Evolutionary conservation across 2,329 filamentous ascomycete species (phyloP).

Genomic region (Sphaerostilbella broomeana): DNA sequence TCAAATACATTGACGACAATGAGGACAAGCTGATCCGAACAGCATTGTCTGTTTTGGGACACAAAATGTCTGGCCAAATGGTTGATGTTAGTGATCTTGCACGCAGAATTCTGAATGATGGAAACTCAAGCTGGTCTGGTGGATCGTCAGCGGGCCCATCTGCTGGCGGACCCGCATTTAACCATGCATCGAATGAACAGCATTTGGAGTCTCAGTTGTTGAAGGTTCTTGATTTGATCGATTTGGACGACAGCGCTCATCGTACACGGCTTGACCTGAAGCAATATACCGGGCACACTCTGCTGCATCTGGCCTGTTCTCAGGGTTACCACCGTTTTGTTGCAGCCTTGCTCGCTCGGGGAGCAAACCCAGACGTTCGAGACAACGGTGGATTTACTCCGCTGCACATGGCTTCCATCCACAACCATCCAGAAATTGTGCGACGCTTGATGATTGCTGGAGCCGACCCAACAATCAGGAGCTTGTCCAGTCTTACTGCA

Average conservation of each 20-base stretch:
- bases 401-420: slow-evolving; percentile 73
- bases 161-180: slow-evolving; percentile 39
- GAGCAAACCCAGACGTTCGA: slow-evolving; percentile 67
- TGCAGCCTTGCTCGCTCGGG: slow-evolving; percentile 67
- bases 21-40: slow-evolving; percentile 63
- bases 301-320: slow-evolving; percentile 73
- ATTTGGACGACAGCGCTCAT: slow-evolving; percentile 66
- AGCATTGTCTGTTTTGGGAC: slow-evolving; percentile 56
- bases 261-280: slow-evolving; percentile 61
- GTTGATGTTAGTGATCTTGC: slow-evolving; percentile 57
- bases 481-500: slow-evolving; percentile 62
- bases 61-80: slow-evolving; percentile 58
- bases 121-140: slow-evolving; percentile 42
- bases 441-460: slow-evolving; percentile 66
- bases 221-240: slow-evolving; percentile 69
- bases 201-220: slow-evolving; percentile 64
- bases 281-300: slow-evolving; percentile 63
- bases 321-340: slow-evolving; percentile 70
- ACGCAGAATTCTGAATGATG: slow-evolving; percentile 49
- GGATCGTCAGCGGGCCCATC: slow-evolving; percentile 33
- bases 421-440: slow-evolving; percentile 69
- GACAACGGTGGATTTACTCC: slow-evolving; percentile 78
- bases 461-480: slow-evolving; percentile 64
- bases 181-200: slow-evolving; percentile 39
- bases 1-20: slow-evolving; percentile 69